Base-by-base conservation (phyloP, 169 alveolate species). In the Plasmodium chabaudi region DNA sequence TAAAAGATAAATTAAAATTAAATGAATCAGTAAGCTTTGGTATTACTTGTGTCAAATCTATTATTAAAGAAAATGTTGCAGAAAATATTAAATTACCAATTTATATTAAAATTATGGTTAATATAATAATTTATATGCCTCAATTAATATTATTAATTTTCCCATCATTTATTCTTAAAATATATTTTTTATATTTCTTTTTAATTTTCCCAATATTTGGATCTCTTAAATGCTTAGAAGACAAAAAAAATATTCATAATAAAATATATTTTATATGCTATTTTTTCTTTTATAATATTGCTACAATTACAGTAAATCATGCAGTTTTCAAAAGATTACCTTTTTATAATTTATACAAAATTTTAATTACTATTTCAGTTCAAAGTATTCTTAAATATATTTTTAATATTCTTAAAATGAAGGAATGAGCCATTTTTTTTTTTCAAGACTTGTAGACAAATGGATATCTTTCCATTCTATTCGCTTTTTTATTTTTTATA, bases 171-270 rank as follows among this genome's bases (percentile, higher is more conserved):
- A 64, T 75, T 42, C 75, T 75, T 25, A 75, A 75, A 75, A 61
- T 75, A 9, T 75, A 75, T 75, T 75, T 75, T 21, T 65, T 65
- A 1, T 75, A 75, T 75, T 63, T 75, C 68, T 75, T 75, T 75
- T 75, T 61, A 63, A 63, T 75, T 63, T 39, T 65, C 44, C 88
- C 88, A 19, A 75, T 75, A 57, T 75, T 75, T 47, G 88, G 88
- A 63, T 75, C 88, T 13, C 88, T 75, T 65, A 75, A 75, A 75
- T 63, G 88, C 51, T 75, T 75, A 75, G 88, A 75, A 57, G 74
- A 75, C 63, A 75, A 75, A 63, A 75, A 63, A 23, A n/a, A 15
- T 23, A 15, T 63, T 15, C 88, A 75, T 21, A 61, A 75, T 53
- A 75, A 75, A 63, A 75, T 75, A 13, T 75, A 75, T 68, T 75